Evolutionary conservation across 1,284 basidiomycete genomes (phyloP), one percentile per base, ranked within the genome.

Genomic region (Kwoniella shivajii): DNA sequence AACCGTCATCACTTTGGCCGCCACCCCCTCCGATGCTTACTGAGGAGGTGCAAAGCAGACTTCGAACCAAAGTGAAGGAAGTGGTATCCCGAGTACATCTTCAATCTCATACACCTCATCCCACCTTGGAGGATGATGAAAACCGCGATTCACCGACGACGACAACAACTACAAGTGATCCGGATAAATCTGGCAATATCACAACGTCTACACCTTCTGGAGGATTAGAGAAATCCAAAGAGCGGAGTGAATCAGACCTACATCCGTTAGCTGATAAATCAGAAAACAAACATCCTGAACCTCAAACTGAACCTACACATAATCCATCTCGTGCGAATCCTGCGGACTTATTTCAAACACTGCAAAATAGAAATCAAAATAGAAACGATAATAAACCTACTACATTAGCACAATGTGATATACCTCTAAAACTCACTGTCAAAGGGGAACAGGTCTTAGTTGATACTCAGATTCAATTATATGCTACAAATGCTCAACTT

Each of bases 1-100:
- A 92, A 72, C 92, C 92, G 0, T 92, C 89, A 44, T 84, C 86
- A 1, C 80, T 96, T 6, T 97, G 93, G 93, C 93, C 93, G 1
- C 92, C 92, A 1, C 92, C 93, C 0, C 81, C 89, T 1, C 84
- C 88, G 22, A 88, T 88, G 50, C 75, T 90, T 31, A 87, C 86
- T 7, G 78, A 71, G 20, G 77, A 77, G 37, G 85, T 92, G 16
- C 88, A 86, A 60, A 80, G 82, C 10, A 81, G 82, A 1, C 78
- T 93, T 50, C 82, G 86, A 16, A 77, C 76, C 27, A 84, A 84
- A 47, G 84, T 92, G 51, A 85, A 83, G 27, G 82, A 87, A 48
- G 83, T 83, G 1, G 80, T 88, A 38, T 78, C 66, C 37, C 70
- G 72, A n/a, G 57, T 77, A 37, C 56, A 57, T 11, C 54, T 65